Evolutionary conservation across 1,139 yeast species (phyloP).

Genomic region (Pichia sp.): DNA sequence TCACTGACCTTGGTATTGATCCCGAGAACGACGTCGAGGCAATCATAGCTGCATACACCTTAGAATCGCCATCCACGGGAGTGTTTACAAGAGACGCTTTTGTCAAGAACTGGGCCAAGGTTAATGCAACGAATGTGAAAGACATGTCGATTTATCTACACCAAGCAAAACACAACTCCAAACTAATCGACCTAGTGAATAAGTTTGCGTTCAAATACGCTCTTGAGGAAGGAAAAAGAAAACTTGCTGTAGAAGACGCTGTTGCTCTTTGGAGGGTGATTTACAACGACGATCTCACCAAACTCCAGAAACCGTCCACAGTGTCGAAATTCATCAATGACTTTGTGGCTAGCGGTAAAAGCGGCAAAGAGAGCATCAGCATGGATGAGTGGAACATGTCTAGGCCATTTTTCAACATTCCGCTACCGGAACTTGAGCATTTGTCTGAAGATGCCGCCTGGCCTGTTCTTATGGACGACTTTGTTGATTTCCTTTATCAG

Average conservation of each 20-base stretch:
- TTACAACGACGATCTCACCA: constrained; percentile 18
- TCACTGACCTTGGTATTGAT: constrained; percentile 61
- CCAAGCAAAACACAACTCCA: constrained; percentile 27
- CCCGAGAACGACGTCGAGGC: constrained; percentile 67
- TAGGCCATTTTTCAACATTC: constrained; percentile 57
- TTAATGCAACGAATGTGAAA: constrained; percentile 32
- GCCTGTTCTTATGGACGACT: constrained; percentile 91
- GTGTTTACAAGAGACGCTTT: constrained; percentile 48
- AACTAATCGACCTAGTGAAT: constrained; percentile 55
- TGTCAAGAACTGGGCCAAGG: constrained; percentile 51
- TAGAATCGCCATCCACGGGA: constrained; percentile 66
- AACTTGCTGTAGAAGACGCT: constrained; percentile 61
- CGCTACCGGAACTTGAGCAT: constrained; percentile 35
- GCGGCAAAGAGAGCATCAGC: constrained; percentile 45
- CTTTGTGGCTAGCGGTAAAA: constrained; percentile 19
- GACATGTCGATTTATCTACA: constrained; percentile 49
- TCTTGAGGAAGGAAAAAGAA: constrained; percentile 56
- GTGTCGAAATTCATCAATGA: constrained; percentile 12
- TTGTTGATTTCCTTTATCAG: constrained; percentile 45
- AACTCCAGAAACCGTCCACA: constrained; percentile 2
- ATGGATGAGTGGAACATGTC: constrained; percentile 86
- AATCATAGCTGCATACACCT: constrained; percentile 63
- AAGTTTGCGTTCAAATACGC: constrained; percentile 66
- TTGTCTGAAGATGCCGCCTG: constrained; percentile 85
- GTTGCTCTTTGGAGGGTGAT: constrained; percentile 75